phyloP scores from a whole-genome alignment of 1,284 basidiomycete species.

The Cystobasidium slooffiae region DNA sequence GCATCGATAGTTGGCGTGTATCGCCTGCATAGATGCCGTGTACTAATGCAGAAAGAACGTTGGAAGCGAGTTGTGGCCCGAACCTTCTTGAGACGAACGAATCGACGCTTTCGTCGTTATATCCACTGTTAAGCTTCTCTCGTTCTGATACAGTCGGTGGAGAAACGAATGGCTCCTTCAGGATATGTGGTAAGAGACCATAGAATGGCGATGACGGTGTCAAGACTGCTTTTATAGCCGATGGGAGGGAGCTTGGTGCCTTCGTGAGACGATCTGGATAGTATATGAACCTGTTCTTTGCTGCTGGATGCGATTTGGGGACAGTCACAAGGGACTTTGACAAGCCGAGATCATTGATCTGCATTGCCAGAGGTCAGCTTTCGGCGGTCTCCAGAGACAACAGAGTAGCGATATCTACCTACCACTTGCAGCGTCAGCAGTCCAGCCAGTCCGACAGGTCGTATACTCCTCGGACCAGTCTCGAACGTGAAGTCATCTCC shows the following conservation, averaged over 20 bases:
- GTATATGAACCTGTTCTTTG: slow-evolving; percentile 73
- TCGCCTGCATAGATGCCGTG: slow-evolving; percentile 94
- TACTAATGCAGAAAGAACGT: slow-evolving; percentile 79
- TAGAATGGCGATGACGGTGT: slow-evolving; percentile 48
- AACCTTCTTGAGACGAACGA: slow-evolving; percentile 77
- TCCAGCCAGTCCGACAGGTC: slow-evolving; percentile 69
- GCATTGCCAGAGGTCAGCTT: slow-evolving; percentile 23
- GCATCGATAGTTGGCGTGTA: slow-evolving; percentile 72
- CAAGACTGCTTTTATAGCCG: slow-evolving; percentile 54
- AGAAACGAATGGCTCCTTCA: slow-evolving; percentile 26
- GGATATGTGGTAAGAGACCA: slow-evolving; percentile 45
- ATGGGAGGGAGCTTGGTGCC: slow-evolving; percentile 61
- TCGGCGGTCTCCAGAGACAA: neutral
- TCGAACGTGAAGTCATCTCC: slow-evolving; percentile 68
- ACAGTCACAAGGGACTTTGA: slow-evolving; percentile 67
- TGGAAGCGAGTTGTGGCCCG: slow-evolving; percentile 71
- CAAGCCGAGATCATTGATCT: slow-evolving; percentile 77
- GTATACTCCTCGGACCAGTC: slow-evolving; percentile 77
- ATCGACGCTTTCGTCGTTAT: slow-evolving; percentile 78
- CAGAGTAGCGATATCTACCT: slow-evolving; percentile 55
- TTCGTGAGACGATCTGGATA: slow-evolving; percentile 64
- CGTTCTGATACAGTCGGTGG: neutral
- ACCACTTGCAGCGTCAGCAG: slow-evolving; percentile 71
- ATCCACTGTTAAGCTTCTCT: neutral
- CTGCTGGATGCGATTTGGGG: slow-evolving; percentile 69